Conservation (phyloP, 2,329 filamentous ascomycete species). For the Talaromyces marneffei region DNA sequence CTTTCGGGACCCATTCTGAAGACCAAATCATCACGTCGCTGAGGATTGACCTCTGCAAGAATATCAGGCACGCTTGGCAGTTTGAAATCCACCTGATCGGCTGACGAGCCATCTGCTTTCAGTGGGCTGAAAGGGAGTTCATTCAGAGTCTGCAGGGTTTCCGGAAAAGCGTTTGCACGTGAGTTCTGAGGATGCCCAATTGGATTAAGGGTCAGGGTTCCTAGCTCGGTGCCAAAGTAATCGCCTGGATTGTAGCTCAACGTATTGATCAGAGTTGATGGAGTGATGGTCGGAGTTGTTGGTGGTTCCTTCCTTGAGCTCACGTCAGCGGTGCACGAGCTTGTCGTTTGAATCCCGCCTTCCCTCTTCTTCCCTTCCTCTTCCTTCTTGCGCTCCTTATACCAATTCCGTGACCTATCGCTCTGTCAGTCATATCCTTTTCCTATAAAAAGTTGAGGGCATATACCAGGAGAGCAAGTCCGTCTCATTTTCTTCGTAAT, state of each 20-base stretch:
- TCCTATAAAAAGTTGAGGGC: neutral
- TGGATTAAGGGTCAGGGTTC: neutral
- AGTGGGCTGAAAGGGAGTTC: neutral
- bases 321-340: neutral
- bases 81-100: neutral
- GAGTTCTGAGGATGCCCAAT: neutral
- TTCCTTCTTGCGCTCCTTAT: neutral
- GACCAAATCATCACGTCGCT: neutral
- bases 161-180: neutral
- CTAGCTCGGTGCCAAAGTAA: neutral
- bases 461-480: conserved; percentile 45
- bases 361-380: neutral
- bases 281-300: neutral
- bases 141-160: neutral
- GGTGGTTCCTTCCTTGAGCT: neutral
- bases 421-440: neutral
- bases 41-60: neutral
- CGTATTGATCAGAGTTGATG: neutral
- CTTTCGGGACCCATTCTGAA: conserved; percentile 16
- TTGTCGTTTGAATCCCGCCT: neutral
- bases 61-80: neutral
- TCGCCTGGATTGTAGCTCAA: neutral
- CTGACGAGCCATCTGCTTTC: neutral
- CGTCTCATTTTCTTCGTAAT: conserved; percentile 45
- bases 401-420: neutral